Evolutionary conservation across 768 basidiomycete genomes (phyloP).

Genomic region (Termitomyces sp.): DNA sequence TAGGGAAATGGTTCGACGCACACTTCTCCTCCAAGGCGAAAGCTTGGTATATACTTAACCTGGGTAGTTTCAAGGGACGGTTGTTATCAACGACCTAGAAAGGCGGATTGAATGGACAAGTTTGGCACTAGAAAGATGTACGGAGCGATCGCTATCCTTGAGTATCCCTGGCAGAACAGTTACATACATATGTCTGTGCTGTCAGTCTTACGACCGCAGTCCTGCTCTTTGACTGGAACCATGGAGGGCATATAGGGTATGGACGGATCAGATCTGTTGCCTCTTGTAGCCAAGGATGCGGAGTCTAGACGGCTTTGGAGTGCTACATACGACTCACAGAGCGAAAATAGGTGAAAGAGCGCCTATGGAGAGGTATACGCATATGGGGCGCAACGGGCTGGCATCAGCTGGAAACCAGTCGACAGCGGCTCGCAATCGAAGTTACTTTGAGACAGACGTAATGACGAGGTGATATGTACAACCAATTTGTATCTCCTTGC

Average conservation of each 20-base stretch:
- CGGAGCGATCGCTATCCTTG: not conserved
- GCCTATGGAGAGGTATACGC: not conserved
- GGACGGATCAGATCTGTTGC: not conserved
- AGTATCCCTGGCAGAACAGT: not conserved
- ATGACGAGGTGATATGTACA: not conserved
- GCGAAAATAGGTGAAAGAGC: not conserved
- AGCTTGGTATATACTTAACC: not conserved
- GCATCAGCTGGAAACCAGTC: not conserved
- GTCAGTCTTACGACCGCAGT: slow-evolving; percentile 4
- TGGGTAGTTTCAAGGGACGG: not conserved
- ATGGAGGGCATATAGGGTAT: not conserved
- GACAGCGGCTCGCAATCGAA: slow-evolving; percentile 1
- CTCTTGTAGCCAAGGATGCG: no score
- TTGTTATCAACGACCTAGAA: not conserved
- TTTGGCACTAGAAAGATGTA: not conserved
- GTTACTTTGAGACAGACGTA: slow-evolving; percentile 5
- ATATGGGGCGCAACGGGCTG: not conserved
- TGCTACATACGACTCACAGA: no score
- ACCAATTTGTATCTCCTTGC: not conserved
- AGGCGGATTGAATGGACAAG: slow-evolving; percentile 3
- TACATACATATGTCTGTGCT: not conserved
- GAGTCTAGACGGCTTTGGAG: not conserved
- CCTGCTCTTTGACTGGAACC: not conserved
- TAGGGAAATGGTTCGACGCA: not conserved
- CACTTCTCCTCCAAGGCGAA: not conserved